A percentile compares a stretch with the other conserved stretches of the same genome.
Conservation (phyloP, 176 grass and related monocot genomes). For the Eragrostis curvula region DNA sequence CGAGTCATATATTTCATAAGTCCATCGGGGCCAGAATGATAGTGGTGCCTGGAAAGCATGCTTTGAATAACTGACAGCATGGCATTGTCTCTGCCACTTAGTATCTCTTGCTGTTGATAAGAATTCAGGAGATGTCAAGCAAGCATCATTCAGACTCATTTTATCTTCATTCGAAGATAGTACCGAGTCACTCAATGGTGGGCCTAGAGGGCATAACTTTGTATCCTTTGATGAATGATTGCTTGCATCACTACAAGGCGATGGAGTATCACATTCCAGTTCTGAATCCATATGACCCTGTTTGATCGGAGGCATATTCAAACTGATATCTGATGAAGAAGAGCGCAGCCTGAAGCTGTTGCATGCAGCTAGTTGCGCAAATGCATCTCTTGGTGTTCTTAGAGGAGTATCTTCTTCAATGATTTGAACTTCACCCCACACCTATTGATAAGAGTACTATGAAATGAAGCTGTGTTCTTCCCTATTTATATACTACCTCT, state of each 20-base stretch:
- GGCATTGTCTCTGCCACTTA: constrained; percentile 39
- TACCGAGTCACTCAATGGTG: constrained; percentile 57
- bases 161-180: constrained; percentile 53
- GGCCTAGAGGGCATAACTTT: constrained; percentile 49
- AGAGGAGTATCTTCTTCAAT: constrained; percentile 85
- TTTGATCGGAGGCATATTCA: constrained; percentile 48
- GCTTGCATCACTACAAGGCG: constrained; percentile 45
- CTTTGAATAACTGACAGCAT: constrained; percentile 37
- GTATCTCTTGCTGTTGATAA: constrained; percentile 37
- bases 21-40: constrained; percentile 92
- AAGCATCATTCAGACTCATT: constrained; percentile 13
- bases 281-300: constrained; percentile 54
- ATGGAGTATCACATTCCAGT: constrained; percentile 33
- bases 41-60: constrained; percentile 57
- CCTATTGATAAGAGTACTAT: constrained; percentile 51
- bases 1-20: constrained; percentile 92
- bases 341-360: constrained; percentile 37
- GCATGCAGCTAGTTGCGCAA: constrained; percentile 69
- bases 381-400: constrained; percentile 84
- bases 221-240: constrained; percentile 55
- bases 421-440: constrained; percentile 91
- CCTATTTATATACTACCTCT: background rate
- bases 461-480: constrained; percentile 27
- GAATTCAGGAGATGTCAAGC: constrained; percentile 30
- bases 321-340: constrained; percentile 42